Conservation (phyloP, 192 early-diverging fungal species). For the Backusella macrospora region DNA sequence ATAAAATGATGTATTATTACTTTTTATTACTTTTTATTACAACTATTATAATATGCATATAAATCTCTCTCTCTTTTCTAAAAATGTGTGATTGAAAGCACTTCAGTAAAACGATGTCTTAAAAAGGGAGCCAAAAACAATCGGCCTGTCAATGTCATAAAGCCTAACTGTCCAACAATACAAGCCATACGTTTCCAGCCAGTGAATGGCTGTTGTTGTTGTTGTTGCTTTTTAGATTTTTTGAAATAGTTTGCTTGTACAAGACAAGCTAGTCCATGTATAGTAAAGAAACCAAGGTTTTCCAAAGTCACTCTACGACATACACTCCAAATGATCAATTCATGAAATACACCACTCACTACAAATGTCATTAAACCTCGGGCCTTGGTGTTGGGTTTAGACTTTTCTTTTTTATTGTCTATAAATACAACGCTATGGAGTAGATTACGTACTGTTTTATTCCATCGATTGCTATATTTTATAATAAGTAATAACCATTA, state of each 20-base stretch:
- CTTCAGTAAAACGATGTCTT: slow-evolving; percentile 10
- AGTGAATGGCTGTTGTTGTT: neutral
- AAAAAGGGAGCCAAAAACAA: slow-evolving; percentile 19
- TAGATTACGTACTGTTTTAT: neutral
- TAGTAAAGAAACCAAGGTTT: slow-evolving; percentile 4
- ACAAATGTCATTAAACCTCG: slow-evolving; percentile 12
- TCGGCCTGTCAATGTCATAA: slow-evolving; percentile 6
- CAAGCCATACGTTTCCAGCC: neutral
- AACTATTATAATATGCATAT: neutral
- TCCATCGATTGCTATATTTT: slow-evolving; percentile 15
- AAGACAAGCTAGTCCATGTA: slow-evolving; percentile 3
- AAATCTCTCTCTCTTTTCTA: neutral
- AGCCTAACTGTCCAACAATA: neutral
- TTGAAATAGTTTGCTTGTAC: neutral
- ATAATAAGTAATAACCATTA: neutral
- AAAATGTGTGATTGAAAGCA: slow-evolving; percentile 5
- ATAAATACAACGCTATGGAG: slow-evolving; percentile 2
- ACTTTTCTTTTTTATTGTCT: neutral
- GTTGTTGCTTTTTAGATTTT: neutral
- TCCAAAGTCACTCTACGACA: slow-evolving; percentile 14
- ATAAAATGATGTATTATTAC: neutral
- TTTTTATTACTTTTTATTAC: neutral
- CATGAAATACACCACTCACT: slow-evolving; percentile 11
- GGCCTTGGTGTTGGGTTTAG: neutral
- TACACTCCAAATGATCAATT: neutral